Base-by-base conservation (phyloP, 176 grass and related monocot species). In the Eleusine indica region DNA sequence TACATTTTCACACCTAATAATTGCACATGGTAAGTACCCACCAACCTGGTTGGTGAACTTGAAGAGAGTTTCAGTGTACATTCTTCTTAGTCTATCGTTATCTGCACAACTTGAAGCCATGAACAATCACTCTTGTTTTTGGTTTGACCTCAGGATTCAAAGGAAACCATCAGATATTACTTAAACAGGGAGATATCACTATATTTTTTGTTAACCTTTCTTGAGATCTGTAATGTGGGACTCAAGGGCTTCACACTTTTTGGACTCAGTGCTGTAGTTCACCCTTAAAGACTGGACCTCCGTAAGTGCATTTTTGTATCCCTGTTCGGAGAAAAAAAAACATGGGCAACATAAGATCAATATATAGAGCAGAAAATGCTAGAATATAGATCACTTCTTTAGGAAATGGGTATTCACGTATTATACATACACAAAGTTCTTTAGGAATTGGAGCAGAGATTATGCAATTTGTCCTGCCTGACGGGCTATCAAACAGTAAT, bases 41-140 rank as follows among this genome's bases (percentile, higher is more conserved):
- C 66, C 14, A 63, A 94, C 95, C 92, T 97, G 88, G 81, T 94
- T 92, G 66, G 88, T 89, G 85, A 97, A 89, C 87, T 88, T 97
- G 85, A 79, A 87, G 79, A 94, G 78, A 82, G 88, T 87, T 87
- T 97, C 92, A 73, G 90, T 85, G 84, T 92, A 90, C 70, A 80
- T 52, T 32, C 67, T 92, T 84, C 85, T 91, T 75, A 97, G 81
- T 10, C 88, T 66, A 41, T 92, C 95, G 84, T 92, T 97, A 69
- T 97, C 90, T 97, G 90, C 67, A 86, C 57, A 82, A 54, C 10
- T 63, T 14, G 53, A 52, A 71, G 78, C 67, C 22, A 77, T 10
- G 46, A 60, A 66, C 67, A 79, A 58, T 38, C 11, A 47, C 39
- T 85, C 64, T 15, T 16, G 68, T 8, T 80, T 52, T 88, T 83